A percentile compares a stretch with the other conserved stretches of the same genome.
Evolutionary conservation across 2,329 filamentous ascomycete genomes (phyloP).

Genomic region (Cladosporium sp.): DNA sequence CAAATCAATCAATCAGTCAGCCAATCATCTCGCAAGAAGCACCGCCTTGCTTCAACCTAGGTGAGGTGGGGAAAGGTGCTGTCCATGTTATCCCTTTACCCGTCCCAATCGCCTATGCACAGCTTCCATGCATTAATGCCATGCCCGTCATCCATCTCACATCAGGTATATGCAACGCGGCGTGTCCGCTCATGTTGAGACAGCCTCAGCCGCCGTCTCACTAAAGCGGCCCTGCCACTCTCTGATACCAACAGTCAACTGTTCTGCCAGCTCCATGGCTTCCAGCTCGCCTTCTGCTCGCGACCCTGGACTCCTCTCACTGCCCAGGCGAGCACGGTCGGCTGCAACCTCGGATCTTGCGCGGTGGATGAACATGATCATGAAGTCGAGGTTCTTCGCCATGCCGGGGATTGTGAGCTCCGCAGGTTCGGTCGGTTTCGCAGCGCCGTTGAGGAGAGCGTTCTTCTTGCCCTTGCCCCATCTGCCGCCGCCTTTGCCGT

Average conservation of each 20-base stretch:
- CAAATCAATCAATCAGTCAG: not conserved
- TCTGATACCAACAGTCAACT: slow-evolving; percentile 12
- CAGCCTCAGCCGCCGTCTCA: not conserved
- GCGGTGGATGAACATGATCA: slow-evolving; percentile 85
- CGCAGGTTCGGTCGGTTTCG: slow-evolving; percentile 67
- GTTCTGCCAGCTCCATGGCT: slow-evolving; percentile 15
- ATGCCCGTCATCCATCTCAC: not conserved
- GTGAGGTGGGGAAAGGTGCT: not conserved
- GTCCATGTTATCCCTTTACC: not conserved
- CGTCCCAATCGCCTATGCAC: not conserved
- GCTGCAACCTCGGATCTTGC: slow-evolving; percentile 85
- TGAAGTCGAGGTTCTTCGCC: slow-evolving; percentile 70
- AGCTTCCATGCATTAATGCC: not conserved
- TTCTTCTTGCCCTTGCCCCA: slow-evolving; percentile 27
- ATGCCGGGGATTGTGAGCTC: slow-evolving; percentile 54
- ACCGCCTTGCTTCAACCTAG: not conserved
- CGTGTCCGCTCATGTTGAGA: not conserved
- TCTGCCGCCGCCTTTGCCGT: slow-evolving; percentile 15
- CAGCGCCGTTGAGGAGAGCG: slow-evolving; percentile 29
- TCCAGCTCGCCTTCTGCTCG: slow-evolving; percentile 1
- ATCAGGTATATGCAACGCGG: not conserved
- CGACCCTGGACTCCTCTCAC: slow-evolving; percentile 12
- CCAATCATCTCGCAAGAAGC: not conserved
- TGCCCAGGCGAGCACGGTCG: slow-evolving; percentile 49
- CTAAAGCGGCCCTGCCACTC: slow-evolving; percentile 17